Percentiles rank a stretch among this genome's conserved stretches.
phyloP scores from a whole-genome alignment of 306 rosid species.

The Trichosanthes truncata region DNA sequence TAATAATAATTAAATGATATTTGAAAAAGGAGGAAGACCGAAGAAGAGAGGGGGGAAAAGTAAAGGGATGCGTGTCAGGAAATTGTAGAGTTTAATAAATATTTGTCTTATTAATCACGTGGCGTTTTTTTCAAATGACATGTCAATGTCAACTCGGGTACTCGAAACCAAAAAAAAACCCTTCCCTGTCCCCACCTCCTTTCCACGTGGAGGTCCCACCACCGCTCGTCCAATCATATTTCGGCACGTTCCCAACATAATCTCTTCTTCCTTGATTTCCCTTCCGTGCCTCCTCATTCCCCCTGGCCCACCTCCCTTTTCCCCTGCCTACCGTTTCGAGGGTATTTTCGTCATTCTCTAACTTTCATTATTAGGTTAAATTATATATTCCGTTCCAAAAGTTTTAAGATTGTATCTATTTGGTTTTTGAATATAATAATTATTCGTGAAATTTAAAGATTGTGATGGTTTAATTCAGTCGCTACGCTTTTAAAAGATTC shows the following conservation, averaged over 20 bases:
- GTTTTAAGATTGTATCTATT: too few species aligned
- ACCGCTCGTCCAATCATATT: neutral
- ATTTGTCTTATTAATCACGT: slow-evolving; percentile 10
- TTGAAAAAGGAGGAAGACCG: neutral
- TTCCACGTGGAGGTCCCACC: slow-evolving; percentile 8
- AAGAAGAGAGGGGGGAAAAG: neutral
- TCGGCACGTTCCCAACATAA: neutral
- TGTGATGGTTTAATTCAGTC: too few species aligned
- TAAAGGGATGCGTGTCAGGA: neutral
- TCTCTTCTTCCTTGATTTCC: neutral
- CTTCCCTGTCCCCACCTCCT: neutral
- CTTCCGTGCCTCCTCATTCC: neutral
- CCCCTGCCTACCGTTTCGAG: neutral
- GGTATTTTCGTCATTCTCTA: neutral
- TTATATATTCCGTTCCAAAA: too few species aligned
- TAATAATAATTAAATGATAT: neutral
- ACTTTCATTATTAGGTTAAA: neutral
- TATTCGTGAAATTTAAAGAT: too few species aligned
- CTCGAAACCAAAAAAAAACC: neutral
- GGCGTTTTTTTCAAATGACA: neutral
- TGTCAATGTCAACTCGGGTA: neutral
- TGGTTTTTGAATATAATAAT: too few species aligned
- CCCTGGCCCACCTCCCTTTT: neutral
- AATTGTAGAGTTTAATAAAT: neutral
- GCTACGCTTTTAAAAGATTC: too few species aligned